phyloP scores from a whole-genome alignment of 2,329 filamentous ascomycete genomes.

The Aspergillus sp. region DNA sequence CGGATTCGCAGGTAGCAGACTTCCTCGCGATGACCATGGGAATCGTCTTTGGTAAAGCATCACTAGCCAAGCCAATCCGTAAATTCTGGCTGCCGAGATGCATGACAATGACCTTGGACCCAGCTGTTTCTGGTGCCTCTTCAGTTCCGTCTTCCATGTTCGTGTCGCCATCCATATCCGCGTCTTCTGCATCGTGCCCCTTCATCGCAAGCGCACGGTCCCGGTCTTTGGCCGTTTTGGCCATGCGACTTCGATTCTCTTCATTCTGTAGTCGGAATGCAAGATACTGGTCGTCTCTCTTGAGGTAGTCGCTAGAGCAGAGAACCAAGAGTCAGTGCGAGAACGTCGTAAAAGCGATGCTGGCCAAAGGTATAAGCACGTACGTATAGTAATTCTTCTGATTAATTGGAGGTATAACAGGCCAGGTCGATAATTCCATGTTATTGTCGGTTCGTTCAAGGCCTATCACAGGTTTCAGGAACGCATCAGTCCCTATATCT shows the following conservation, averaged over 20 bases:
- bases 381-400: slow-evolving; percentile 99
- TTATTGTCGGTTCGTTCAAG: slow-evolving; percentile 97
- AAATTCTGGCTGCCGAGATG: slow-evolving; percentile 94
- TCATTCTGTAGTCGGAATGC: slow-evolving; percentile 83
- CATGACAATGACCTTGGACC: slow-evolving; percentile 88
- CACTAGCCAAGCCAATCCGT: slow-evolving; percentile 88
- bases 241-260: slow-evolving; percentile 73
- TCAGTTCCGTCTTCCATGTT: slow-evolving; percentile 53
- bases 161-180: slow-evolving; percentile 36
- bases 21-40: slow-evolving; percentile 86
- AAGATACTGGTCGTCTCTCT: slow-evolving; percentile 93
- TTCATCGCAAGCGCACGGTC: slow-evolving; percentile 74
- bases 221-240: slow-evolving; percentile 78
- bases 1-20: slow-evolving; percentile 70
- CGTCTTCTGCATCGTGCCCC: slow-evolving; percentile 26
- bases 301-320: slow-evolving; percentile 76
- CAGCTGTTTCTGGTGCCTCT: slow-evolving; percentile 57
- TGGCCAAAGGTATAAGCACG: neutral
- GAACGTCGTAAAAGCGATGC: neutral
- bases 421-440: slow-evolving; percentile 93
- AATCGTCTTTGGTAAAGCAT: slow-evolving; percentile 87
- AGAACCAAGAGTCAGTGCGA: slow-evolving; percentile 8
- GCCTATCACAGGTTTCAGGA: slow-evolving; percentile 47
- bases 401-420: slow-evolving; percentile 86
- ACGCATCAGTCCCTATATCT: slow-evolving; percentile 6